These are phyloP conservation scores for Pythium coloratum DNA, from an alignment of 352 stramenopile species.

Conservation along the genomic window DNA sequence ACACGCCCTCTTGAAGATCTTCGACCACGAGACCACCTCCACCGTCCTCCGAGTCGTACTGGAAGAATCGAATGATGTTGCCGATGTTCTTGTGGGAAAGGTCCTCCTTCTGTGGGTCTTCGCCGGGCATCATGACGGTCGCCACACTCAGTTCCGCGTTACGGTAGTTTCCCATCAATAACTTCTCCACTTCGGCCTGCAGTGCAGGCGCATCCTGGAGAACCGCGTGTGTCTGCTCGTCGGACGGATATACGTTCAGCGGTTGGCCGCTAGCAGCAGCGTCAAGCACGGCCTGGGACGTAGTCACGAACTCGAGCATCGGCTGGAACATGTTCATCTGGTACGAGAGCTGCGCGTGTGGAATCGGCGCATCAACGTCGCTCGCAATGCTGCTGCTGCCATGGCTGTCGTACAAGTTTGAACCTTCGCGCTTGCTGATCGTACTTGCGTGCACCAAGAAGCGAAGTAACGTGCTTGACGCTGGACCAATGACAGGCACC, in stretches of 20 bases:
- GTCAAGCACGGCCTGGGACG: conserved; percentile 81
- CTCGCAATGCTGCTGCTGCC: conserved; percentile 26
- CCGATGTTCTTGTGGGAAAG: conserved; percentile 84
- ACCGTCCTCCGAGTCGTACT: conserved; percentile 85
- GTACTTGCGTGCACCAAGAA: conserved; percentile 86
- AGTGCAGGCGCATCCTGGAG: conserved; percentile 68
- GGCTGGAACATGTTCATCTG: conserved; percentile 89
- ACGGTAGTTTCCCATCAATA: conserved; percentile 68
- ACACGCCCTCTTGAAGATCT: conserved; percentile 77
- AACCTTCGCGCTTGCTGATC: conserved; percentile 59
- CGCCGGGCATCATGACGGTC: conserved; percentile 87
- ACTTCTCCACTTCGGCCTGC: conserved; percentile 65
- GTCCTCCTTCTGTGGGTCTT: conserved; percentile 72
- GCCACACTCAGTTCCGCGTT: conserved; percentile 85
- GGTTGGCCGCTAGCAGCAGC: conserved; percentile 77
- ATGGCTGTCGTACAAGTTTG: conserved; percentile 44
- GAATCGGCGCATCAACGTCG: conserved; percentile 10
- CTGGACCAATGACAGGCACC: conserved; percentile 75
- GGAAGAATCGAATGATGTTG: conserved; percentile 89
- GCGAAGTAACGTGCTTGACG: conserved; percentile 81
- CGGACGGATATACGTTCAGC: conserved; percentile 72
- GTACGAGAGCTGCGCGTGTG: conserved; percentile 52
- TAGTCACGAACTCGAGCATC: conserved; percentile 84
- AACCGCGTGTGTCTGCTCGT: conserved; percentile 77
- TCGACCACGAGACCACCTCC: conserved; percentile 81